A percentile compares a stretch with the other conserved stretches of the same genome.
Evolutionary conservation across 371 early-diverging fungal genomes (phyloP).

Genomic region (Choanephora cucurbitarum): DNA sequence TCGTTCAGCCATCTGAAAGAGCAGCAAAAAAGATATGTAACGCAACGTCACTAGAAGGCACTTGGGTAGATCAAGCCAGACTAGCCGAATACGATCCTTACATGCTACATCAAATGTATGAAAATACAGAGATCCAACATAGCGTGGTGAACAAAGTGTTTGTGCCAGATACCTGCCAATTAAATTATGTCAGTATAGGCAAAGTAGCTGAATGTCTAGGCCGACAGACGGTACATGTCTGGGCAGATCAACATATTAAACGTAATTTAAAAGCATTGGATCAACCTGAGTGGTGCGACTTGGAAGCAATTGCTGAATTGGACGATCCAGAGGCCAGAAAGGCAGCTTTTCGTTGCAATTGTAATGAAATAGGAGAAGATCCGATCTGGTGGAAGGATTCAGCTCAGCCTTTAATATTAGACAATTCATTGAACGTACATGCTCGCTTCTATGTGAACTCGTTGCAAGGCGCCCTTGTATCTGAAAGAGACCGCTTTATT

Average conservation of each 20-base stretch:
- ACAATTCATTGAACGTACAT: too few relatives aligned
- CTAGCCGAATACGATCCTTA: slow-evolving; percentile 23
- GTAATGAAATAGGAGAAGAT: too few relatives aligned
- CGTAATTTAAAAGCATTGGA: slow-evolving; percentile 42
- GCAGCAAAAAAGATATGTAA: too few relatives aligned
- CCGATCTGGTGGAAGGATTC: too few relatives aligned
- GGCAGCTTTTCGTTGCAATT: too few relatives aligned
- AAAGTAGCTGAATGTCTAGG: slow-evolving; percentile 39
- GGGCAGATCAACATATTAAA: slow-evolving; percentile 41
- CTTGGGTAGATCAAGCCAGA: slow-evolving; percentile 33
- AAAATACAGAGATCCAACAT: slow-evolving; percentile 33
- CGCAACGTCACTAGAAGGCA: slow-evolving; percentile 27
- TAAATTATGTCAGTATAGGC: slow-evolving; percentile 37
- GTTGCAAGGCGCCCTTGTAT: too few relatives aligned
- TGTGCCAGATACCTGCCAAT: slow-evolving; percentile 38
- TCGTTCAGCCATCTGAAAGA: slow-evolving; percentile 21
- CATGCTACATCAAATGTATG: slow-evolving; percentile 41
- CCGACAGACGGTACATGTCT: slow-evolving; percentile 37
- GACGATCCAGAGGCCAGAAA: too few relatives aligned
- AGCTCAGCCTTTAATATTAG: too few relatives aligned
- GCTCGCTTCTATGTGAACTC: too few relatives aligned
- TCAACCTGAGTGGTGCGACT: too few relatives aligned
- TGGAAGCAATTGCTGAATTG: too few relatives aligned
- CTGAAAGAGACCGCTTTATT: too few relatives aligned
- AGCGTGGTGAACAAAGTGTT: slow-evolving; percentile 28